Percentiles rank a stretch among this genome's conserved stretches.
phyloP scores from a whole-genome alignment of 1,139 yeast species.

The Magnusiomyces sp. region DNA sequence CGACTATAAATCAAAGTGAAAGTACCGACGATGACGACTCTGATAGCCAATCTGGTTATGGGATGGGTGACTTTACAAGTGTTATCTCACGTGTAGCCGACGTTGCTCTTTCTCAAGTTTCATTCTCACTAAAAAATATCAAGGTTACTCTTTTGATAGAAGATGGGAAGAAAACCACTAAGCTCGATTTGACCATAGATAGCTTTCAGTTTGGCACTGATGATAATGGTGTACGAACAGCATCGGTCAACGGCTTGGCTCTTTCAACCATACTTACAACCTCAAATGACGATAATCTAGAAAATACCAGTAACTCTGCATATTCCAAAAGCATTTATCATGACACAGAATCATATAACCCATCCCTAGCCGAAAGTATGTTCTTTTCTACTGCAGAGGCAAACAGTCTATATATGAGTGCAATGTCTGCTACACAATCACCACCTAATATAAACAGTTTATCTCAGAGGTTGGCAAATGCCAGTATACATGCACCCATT shows the following conservation, averaged over 20 bases:
- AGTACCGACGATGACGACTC: conserved; percentile 21
- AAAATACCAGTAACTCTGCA: no score
- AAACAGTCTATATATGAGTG: conserved; percentile 76
- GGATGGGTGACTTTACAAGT: conserved; percentile 38
- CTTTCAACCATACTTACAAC: no score
- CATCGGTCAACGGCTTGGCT: conserved; percentile 36
- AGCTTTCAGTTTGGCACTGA: conserved; percentile 36
- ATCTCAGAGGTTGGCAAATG: no score
- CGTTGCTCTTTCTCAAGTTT: conserved; percentile 54
- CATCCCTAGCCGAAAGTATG: conserved; percentile 50
- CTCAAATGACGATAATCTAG: no score
- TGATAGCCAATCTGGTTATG: conserved; percentile 23
- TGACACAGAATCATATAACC: conserved; percentile 23
- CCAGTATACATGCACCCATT: no score
- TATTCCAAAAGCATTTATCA: conserved; percentile 3
- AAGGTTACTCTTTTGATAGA: conserved; percentile 46
- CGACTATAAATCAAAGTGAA: neutral
- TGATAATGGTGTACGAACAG: conserved; percentile 41
- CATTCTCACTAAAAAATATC: conserved; percentile 32
- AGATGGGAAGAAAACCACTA: conserved; percentile 25
- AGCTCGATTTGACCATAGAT: conserved; percentile 38
- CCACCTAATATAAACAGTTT: no score
- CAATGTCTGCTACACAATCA: conserved; percentile 29
- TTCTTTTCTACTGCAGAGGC: conserved; percentile 63
- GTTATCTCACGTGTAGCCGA: conserved; percentile 60